A percentile compares a stretch with the other conserved stretches of the same genome.
Conservation (phyloP, 73 alveolate species). For the Uronychia binucleata region DNA sequence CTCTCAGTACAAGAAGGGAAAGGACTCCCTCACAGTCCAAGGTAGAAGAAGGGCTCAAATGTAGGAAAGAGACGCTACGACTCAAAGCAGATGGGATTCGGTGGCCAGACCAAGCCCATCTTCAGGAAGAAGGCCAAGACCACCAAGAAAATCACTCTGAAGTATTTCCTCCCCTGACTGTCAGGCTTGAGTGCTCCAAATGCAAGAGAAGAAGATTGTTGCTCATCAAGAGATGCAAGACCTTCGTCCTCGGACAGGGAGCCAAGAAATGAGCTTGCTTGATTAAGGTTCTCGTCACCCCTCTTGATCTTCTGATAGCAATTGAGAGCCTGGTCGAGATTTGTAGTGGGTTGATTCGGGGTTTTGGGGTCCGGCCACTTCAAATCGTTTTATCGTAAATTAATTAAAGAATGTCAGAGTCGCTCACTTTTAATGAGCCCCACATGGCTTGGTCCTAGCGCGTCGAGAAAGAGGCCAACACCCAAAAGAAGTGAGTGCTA, state of each 20-base stretch:
- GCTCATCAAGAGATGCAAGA: slow-evolving; percentile 94
- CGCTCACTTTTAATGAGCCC: neutral
- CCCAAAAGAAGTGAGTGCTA: neutral
- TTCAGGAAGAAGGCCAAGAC: slow-evolving; percentile 98
- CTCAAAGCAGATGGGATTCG: slow-evolving; percentile 94
- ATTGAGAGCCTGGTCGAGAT: neutral
- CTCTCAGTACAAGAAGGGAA: slow-evolving; percentile 87
- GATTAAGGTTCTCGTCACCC: no score
- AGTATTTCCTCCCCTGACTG: slow-evolving; percentile 39
- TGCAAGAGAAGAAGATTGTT: slow-evolving; percentile 89
- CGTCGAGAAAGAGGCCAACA: neutral
- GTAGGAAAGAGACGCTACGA: slow-evolving; percentile 94
- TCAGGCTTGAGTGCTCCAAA: slow-evolving; percentile 88
- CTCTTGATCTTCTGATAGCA: neutral
- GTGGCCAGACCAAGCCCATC: slow-evolving; percentile 97
- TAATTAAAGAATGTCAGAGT: neutral
- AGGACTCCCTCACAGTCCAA: slow-evolving; percentile 80
- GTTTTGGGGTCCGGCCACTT: neutral
- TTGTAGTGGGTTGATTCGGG: neutral
- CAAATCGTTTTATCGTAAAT: neutral
- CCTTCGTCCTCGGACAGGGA: slow-evolving; percentile 91
- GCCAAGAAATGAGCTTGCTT: slow-evolving; percentile 28
- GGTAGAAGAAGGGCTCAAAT: slow-evolving; percentile 24
- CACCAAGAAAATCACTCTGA: slow-evolving; percentile 94
- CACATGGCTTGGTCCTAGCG: neutral